Evolutionary conservation across 2,329 filamentous ascomycete genomes (phyloP).

Genomic region (Corniculantispora saksenae): DNA sequence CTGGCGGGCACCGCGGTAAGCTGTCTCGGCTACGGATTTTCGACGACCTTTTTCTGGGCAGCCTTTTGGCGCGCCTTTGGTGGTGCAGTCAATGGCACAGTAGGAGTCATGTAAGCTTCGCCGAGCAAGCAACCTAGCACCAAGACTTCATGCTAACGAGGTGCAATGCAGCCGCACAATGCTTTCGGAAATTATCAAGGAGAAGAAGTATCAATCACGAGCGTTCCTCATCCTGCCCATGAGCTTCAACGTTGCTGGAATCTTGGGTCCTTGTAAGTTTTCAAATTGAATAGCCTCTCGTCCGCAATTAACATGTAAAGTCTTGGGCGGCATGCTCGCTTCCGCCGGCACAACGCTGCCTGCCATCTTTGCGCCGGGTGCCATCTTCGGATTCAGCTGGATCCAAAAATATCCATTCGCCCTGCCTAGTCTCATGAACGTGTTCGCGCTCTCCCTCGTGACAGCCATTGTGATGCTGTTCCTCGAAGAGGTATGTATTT

Average conservation of each 20-base stretch:
- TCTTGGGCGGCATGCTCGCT: conserved; percentile 67
- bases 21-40: conserved; percentile 72
- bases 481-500: conserved; percentile 59
- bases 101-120: conserved; percentile 47
- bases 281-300: too few species aligned
- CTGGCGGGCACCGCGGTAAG: conserved; percentile 67
- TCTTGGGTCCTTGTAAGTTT: conserved; percentile 46
- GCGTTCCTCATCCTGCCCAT: conserved; percentile 50
- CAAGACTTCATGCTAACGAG: background rate
- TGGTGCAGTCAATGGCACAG: conserved; percentile 55
- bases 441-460: conserved; percentile 57
- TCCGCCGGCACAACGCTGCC: conserved; percentile 66
- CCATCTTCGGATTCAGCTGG: conserved; percentile 62
- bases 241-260: conserved; percentile 50
- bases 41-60: conserved; percentile 62
- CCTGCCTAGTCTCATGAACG: conserved; percentile 68
- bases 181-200: conserved; percentile 51
- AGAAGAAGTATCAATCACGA: conserved; percentile 49
- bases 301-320: conserved; percentile 28
- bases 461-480: conserved; percentile 60
- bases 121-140: background rate
- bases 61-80: conserved; percentile 67
- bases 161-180: conserved; percentile 42
- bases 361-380: conserved; percentile 60
- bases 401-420: conserved; percentile 68